Evolutionary conservation across 805 yeast genomes (phyloP).

Genomic region (Naumovozyma dairenensis): DNA sequence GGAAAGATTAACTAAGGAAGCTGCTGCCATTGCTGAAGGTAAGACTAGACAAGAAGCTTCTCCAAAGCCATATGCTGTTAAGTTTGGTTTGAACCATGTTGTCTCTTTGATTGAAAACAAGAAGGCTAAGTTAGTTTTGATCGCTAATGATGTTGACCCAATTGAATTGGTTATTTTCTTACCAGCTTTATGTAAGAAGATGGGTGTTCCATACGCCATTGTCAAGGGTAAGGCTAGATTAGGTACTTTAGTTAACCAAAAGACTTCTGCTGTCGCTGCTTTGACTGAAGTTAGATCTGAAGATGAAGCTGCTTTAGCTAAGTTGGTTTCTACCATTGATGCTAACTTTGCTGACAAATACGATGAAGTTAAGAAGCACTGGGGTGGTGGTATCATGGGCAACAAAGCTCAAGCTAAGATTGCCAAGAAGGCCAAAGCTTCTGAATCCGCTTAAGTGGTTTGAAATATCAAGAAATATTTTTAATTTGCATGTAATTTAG

Average conservation of each 20-base stretch:
- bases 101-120: slow-evolving; percentile 95
- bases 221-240: slow-evolving; percentile 98
- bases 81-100: slow-evolving; percentile 99
- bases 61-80: slow-evolving; percentile 92
- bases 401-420: slow-evolving; percentile 79
- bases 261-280: slow-evolving; percentile 96
- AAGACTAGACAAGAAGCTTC: slow-evolving; percentile 94
- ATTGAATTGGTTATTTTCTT: slow-evolving; percentile 93
- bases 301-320: slow-evolving; percentile 91
- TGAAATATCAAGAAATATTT: not conserved
- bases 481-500: not conserved
- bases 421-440: slow-evolving; percentile 60
- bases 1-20: slow-evolving; percentile 97
- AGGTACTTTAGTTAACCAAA: slow-evolving; percentile 95
- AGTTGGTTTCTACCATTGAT: slow-evolving; percentile 83
- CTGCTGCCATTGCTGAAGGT: slow-evolving; percentile 98
- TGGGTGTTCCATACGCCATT: slow-evolving; percentile 99
- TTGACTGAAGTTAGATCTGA: slow-evolving; percentile 89
- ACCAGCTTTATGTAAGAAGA: slow-evolving; percentile 98
- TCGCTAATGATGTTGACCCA: slow-evolving; percentile 99
- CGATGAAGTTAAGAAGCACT: slow-evolving; percentile 94
- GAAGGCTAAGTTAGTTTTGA: slow-evolving; percentile 94
- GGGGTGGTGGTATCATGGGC: slow-evolving; percentile 99
- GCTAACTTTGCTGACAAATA: slow-evolving; percentile 86
- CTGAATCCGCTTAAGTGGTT: slow-evolving; percentile 26